phyloP scores from a whole-genome alignment of 345 rosid genomes.

The Populus pruinosa region DNA sequence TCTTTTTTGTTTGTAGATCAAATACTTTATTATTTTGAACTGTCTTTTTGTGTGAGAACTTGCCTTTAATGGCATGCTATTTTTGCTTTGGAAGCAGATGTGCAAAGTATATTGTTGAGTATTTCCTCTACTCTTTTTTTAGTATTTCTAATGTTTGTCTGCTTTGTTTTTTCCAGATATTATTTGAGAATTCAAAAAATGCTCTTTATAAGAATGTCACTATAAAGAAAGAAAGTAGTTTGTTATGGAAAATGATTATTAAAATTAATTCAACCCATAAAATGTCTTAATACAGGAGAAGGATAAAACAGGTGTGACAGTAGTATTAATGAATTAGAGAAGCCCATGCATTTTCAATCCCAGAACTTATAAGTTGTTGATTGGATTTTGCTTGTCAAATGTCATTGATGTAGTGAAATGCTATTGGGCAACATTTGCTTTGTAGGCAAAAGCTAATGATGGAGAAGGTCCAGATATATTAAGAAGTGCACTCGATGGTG shows the following conservation, averaged over 20 bases:
- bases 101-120: too few species aligned
- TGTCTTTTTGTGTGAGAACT: not conserved
- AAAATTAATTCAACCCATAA: not conserved
- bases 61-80: not conserved
- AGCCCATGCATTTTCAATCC: not conserved
- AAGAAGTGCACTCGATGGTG: constrained; percentile 68
- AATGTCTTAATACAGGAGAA: not conserved
- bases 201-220: not conserved
- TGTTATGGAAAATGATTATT: not conserved
- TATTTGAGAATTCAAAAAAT: not conserved
- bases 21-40: not conserved
- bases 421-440: constrained; percentile 15
- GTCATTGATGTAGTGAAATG: not conserved
- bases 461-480: constrained; percentile 98
- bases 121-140: not conserved
- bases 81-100: not conserved
- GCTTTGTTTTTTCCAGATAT: not conserved
- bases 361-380: not conserved
- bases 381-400: not conserved
- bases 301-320: not conserved
- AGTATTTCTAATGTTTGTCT: not conserved
- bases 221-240: not conserved
- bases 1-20: not conserved
- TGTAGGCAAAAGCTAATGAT: constrained; percentile 89
- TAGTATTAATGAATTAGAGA: not conserved